Evolutionary conservation across 2,329 filamentous ascomycete genomes (phyloP).

Genomic region (Penicillium crustosum): DNA sequence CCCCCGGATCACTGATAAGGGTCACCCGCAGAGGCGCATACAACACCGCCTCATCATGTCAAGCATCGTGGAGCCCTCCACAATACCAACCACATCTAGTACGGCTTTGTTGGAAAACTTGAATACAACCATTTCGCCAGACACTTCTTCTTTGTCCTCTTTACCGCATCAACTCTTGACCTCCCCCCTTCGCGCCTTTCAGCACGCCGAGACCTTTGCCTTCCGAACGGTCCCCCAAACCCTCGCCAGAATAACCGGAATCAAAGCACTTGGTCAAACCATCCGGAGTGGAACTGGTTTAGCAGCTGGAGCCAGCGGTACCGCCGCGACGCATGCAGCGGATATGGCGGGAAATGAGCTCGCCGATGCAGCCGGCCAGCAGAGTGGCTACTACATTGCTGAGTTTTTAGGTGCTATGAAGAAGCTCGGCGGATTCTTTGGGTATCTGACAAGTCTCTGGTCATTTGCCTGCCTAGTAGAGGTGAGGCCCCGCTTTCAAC

Average conservation of each 20-base stretch:
- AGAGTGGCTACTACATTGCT: constrained; percentile 39
- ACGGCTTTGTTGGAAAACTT: constrained; percentile 22
- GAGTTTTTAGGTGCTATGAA: constrained; percentile 55
- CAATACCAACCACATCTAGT: constrained; percentile 24
- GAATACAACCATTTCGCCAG: constrained; percentile 18
- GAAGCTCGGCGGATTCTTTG: constrained; percentile 81
- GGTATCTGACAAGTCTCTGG: constrained; percentile 90
- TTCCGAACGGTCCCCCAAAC: constrained; percentile 38
- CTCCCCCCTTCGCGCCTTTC: constrained; percentile 39
- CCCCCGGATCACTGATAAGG: constrained; percentile 22
- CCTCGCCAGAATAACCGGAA: constrained; percentile 30
- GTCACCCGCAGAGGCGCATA: constrained; percentile 11
- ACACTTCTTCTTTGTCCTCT: constrained; percentile 25
- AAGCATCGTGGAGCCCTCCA: constrained; percentile 18
- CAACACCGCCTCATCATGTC: constrained; percentile 26
- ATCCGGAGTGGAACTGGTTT: constrained; percentile 24
- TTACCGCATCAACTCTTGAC: constrained; percentile 36
- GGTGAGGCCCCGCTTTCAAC: constrained; percentile 43
- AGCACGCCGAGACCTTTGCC: constrained; percentile 37
- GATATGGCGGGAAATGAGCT: constrained; percentile 35
- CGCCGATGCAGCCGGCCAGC: constrained; percentile 34
- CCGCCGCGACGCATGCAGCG: constrained; percentile 38
- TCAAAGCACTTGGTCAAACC: constrained; percentile 28
- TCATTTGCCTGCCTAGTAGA: constrained; percentile 82
- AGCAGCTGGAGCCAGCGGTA: constrained; percentile 36